Evolutionary conservation across 257 asterid genomes (phyloP).

Genomic region (Solanum clarkiae): DNA sequence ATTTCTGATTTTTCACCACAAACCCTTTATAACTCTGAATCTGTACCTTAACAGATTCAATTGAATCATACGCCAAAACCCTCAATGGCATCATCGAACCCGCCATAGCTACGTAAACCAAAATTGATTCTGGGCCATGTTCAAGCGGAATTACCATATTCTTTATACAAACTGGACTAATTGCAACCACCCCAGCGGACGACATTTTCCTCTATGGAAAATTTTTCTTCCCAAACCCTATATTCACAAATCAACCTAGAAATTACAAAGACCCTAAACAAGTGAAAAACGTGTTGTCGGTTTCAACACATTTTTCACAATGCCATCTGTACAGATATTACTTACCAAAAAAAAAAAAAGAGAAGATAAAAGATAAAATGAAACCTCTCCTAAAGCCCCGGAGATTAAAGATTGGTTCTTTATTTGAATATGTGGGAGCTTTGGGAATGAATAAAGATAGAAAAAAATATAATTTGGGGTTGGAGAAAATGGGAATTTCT

Average conservation of each 20-base stretch:
- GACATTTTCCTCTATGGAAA: slow-evolving; percentile 29
- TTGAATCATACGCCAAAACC: slow-evolving; percentile 44
- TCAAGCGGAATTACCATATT: slow-evolving; percentile 24
- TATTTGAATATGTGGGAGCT: not conserved
- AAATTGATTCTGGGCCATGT: slow-evolving; percentile 44
- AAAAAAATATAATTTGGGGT: not conserved
- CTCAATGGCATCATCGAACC: slow-evolving; percentile 61
- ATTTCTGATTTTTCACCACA: slow-evolving; percentile 31
- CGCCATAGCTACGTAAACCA: slow-evolving; percentile 42
- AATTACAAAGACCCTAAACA: slow-evolving; percentile 2
- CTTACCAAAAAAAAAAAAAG: slow-evolving; percentile 1
- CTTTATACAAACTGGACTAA: slow-evolving; percentile 33
- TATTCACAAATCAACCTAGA: slow-evolving; percentile 6
- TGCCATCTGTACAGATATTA: not conserved
- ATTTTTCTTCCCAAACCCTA: slow-evolving; percentile 4
- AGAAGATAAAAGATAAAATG: not conserved
- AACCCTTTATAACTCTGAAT: slow-evolving; percentile 17
- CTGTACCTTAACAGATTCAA: slow-evolving; percentile 15
- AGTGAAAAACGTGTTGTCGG: not conserved
- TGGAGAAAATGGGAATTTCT: slow-evolving; percentile 1
- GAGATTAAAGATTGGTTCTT: slow-evolving; percentile 33
- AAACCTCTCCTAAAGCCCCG: slow-evolving; percentile 24
- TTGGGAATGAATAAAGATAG: not conserved
- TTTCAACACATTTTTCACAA: not conserved
- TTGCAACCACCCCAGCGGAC: slow-evolving; percentile 57